phyloP scores from a whole-genome alignment of 108 stramenopile species.

The Cylindrotheca closterium region DNA sequence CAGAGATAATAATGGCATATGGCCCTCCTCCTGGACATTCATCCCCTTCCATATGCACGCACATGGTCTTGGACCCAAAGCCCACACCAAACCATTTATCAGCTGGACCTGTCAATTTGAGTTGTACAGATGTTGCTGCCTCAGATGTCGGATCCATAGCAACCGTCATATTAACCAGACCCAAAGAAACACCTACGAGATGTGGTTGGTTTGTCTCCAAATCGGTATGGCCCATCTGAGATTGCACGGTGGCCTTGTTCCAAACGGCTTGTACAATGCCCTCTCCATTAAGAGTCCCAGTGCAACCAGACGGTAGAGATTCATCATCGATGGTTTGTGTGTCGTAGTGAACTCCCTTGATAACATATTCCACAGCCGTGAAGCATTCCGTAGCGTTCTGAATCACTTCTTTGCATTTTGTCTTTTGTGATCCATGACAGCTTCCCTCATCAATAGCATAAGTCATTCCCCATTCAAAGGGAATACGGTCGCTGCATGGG shows the following conservation, averaged over 20 bases:
- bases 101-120: slow-evolving; percentile 21
- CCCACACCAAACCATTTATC: slow-evolving; percentile 28
- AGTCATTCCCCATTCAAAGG: slow-evolving; percentile 18
- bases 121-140: background rate
- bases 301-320: slow-evolving; percentile 11
- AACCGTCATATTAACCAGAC: slow-evolving; percentile 12
- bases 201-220: background rate
- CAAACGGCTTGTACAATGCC: slow-evolving; percentile 21
- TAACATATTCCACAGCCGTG: slow-evolving; percentile 2
- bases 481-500: slow-evolving; percentile 34
- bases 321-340: background rate
- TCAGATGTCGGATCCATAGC: background rate
- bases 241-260: slow-evolving; percentile 3
- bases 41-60: slow-evolving; percentile 38
- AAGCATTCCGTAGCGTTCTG: slow-evolving; percentile 22
- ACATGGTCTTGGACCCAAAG: slow-evolving; percentile 38
- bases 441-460: slow-evolving; percentile 4
- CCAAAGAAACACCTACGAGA: slow-evolving; percentile 7
- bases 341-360: slow-evolving; percentile 6
- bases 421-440: too few relatives aligned
- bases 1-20: slow-evolving; percentile 30
- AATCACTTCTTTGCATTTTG: background rate
- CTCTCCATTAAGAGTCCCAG: slow-evolving; percentile 11
- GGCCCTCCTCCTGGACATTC: slow-evolving; percentile 37
- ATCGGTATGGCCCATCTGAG: background rate